These are phyloP conservation scores for Talaromyces liani DNA, from an alignment of 495 filamentous ascomycete genomes.

Conservation along the genomic window DNA sequence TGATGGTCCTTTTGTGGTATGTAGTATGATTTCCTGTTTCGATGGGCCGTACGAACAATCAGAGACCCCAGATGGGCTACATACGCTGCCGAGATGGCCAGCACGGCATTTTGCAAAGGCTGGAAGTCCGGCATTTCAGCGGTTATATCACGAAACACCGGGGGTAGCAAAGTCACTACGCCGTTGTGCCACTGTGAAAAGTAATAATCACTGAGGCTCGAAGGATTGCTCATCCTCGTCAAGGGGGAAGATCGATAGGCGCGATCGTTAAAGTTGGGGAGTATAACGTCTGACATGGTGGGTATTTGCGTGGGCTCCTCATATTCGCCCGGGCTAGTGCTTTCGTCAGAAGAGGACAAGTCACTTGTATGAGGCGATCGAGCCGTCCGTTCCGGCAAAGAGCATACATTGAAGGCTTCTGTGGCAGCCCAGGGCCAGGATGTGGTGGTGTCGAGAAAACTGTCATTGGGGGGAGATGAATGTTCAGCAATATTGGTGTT, in stretches of 20 bases:
- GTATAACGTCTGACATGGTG: background rate
- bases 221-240: background rate
- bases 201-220: background rate
- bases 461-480: background rate
- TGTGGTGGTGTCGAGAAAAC: background rate
- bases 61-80: constrained; percentile 3
- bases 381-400: background rate
- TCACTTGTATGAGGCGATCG: background rate
- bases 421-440: background rate
- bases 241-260: background rate
- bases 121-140: constrained; percentile 2
- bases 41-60: background rate
- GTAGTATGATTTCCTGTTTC: background rate
- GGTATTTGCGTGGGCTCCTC: background rate
- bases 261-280: background rate
- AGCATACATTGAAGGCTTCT: background rate
- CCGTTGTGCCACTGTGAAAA: constrained; percentile 6
- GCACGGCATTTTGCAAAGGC: background rate
- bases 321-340: background rate
- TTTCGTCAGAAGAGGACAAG: background rate
- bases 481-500: background rate
- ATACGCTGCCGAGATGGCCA: constrained; percentile 2
- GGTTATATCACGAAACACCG: constrained; percentile 1
- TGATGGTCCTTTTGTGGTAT: constrained; percentile 7
- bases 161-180: background rate